Base-by-base conservation (phyloP, 805 yeast genomes). In the Scheffersomyces spartinae region DNA sequence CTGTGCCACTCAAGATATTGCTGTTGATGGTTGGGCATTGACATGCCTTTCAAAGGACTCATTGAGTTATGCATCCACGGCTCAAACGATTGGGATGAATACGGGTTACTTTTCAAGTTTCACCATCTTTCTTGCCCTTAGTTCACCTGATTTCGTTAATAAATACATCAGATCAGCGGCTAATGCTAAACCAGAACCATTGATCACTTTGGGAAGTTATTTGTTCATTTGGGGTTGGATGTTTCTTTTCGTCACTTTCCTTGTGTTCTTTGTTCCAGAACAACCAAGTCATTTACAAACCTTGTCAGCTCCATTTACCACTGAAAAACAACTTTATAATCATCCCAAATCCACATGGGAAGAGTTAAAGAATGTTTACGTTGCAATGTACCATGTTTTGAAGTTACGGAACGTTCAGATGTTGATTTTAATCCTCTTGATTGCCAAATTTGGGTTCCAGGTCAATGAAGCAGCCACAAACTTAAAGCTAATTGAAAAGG, bases 21-120 rank as follows among this genome's bases (percentile, higher is more conserved):
- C 98, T 1, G 98, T 91, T 13, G 98, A 91, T 55, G 97, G 98
- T 7, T 91, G 98, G 98, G 96, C 97, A 0, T 57, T 91, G 43
- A 91, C 95, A 2, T 73, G 88, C 20, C 60, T 91, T 26, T 73
- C 86, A 10, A 74, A 74, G 14, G 71, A 70, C 15, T 78, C 93
- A 9, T 61, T 91, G 33, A 75, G 93, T 10, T 91, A 74, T 56
- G 97, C 98, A 0, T 82, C 95, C 4, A 91, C 98, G 0, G 98
- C 98, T 0, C 98, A 91, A 52, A 91, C 98, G 0, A 72, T 91
- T 23, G 98, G 98, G 0, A 64, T 91, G 33, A 91, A 91, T 54
- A 67, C 88, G 3, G 98, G 98, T 13, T 91, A 88, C 46, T 91
- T 91, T 45, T 52, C 80, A 32, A 77, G 93, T 6, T 91, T 91